Evolutionary conservation across 225 moss, liverwort and hornwort genomes (phyloP).

Genomic region (Pseudoscleropodium purum): DNA sequence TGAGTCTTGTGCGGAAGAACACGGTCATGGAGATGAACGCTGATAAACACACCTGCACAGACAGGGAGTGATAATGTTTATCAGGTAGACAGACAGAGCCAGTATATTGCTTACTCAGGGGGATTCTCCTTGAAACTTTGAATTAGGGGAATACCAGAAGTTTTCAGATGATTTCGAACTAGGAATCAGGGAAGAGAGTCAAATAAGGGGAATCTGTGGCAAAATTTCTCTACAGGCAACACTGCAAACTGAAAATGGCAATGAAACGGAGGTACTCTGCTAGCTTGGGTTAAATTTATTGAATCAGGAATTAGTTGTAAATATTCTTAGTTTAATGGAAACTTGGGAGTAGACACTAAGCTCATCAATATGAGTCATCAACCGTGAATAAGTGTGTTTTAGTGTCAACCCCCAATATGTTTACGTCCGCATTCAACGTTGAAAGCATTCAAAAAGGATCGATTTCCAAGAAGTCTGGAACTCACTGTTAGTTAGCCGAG

Average conservation of each 20-base stretch:
- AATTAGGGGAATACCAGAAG: not conserved
- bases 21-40: conserved; percentile 57
- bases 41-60: conserved; percentile 36
- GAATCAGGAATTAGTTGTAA: not conserved
- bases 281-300: not conserved
- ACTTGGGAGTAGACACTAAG: not conserved
- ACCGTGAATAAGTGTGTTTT: not conserved
- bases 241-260: not conserved
- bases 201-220: not conserved
- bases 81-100: not conserved
- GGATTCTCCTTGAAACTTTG: not conserved
- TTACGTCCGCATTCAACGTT: not conserved
- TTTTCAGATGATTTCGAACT: not conserved
- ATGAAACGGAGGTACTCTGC: not conserved
- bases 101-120: not conserved
- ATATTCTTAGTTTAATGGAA: not conserved
- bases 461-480: not conserved
- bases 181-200: not conserved
- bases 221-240: not conserved
- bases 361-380: not conserved
- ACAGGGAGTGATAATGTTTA: not conserved
- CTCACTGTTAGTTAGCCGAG: not conserved
- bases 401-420: not conserved
- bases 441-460: not conserved
- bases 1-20: conserved; percentile 49